Evolutionary conservation across 1,139 yeast species (phyloP), one percentile per base, ranked within the genome.

Genomic region (Candida frijolesensis): DNA sequence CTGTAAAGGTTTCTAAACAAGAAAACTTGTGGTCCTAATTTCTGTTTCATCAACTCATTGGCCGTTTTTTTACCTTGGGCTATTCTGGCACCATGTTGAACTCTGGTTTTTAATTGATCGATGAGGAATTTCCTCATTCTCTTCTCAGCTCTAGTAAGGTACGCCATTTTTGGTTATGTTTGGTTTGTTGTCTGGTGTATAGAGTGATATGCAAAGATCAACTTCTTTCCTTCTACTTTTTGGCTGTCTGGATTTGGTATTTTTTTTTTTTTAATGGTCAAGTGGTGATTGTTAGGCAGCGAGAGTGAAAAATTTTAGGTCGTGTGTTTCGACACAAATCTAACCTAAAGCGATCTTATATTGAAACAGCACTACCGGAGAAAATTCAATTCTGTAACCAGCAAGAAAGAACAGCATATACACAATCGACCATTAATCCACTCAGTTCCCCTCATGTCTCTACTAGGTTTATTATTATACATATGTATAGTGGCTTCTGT

Each of bases 1-100:
- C 87, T 79, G 68, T 89, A 95, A 50, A 89, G 71, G 73, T 92
- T 91, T 64, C 95, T 83, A 74, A 88, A 92, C 47, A 90, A 70
- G 64, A 79, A 89, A 25, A 92, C 87, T 62, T 87, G 90, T 9
- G 97, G 97, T 2, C 92, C 96, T 65, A 82, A 80, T 29, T 62
- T 53, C 47, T 71, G 59, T 6, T 55, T 51, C 18, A 54, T 50
- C 46, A 76, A 68, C 15, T 72, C 78, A 42, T 61, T 55, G 32
- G 63, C 62, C 2, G 72, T 60, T 59, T 74, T 75, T 22, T 42
- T 42, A 3, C 76, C 78, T 55, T 74, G 64, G 16, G 81, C 80
- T 30, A 76, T 63, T 50, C 81, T 66, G 15, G 80, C 76, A 4
- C 81, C 81, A 50, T 71, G 61, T 46, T 76, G 66, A 60, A 71